Percentiles rank a stretch among this genome's conserved stretches.
phyloP scores from a whole-genome alignment of 306 rosid species.

The Mimosa pudica region DNA sequence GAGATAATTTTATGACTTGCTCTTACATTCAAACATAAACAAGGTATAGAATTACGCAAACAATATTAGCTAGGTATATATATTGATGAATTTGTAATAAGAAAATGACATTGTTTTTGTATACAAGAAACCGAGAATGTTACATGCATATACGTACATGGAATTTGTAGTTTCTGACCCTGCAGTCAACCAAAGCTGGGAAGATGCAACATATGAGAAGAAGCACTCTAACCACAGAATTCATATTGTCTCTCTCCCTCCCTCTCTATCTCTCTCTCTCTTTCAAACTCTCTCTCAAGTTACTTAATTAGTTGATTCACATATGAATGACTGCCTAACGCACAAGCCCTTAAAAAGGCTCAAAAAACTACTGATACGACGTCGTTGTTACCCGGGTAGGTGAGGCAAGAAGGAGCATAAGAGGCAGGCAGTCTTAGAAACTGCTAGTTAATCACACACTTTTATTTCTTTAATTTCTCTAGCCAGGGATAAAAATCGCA shows the following conservation, averaged over 20 bases:
- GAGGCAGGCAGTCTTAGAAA: constrained; percentile 37
- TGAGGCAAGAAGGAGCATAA: constrained; percentile 38
- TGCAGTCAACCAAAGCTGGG: constrained; percentile 77
- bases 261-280: background rate
- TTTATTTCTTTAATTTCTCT: background rate
- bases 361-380: constrained; percentile 46
- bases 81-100: background rate
- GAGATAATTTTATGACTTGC: background rate
- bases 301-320: constrained; percentile 33
- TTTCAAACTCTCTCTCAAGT: background rate
- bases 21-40: background rate
- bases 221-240: constrained; percentile 44
- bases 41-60: background rate
- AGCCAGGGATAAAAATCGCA: background rate
- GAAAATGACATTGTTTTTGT: background rate
- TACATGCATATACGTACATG: constrained; percentile 54
- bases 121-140: background rate
- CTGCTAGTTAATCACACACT: constrained; percentile 15
- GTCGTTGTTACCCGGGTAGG: constrained; percentile 86
- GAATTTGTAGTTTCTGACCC: constrained; percentile 73
- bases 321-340: constrained; percentile 45
- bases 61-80: background rate
- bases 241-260: constrained; percentile 47
- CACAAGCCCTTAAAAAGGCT: constrained; percentile 55
- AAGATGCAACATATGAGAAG: constrained; percentile 58